phyloP scores from a whole-genome alignment of 345 rosid genomes.

The Erodium maritimum region DNA sequence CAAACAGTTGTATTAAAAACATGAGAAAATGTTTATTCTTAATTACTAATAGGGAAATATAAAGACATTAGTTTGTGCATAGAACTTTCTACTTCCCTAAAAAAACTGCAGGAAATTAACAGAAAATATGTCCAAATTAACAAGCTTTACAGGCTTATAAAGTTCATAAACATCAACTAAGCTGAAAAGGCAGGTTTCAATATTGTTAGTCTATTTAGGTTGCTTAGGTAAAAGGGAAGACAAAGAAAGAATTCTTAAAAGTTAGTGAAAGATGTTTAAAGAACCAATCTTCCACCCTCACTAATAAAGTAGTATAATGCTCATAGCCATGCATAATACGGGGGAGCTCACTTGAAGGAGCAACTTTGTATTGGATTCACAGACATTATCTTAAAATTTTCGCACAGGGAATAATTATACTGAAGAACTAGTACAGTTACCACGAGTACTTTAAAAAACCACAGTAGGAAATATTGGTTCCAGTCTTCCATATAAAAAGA shows the following conservation, averaged over 20 bases:
- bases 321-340: too few species aligned
- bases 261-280: background rate
- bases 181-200: background rate
- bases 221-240: background rate
- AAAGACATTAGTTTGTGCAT: background rate
- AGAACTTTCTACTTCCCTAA: background rate
- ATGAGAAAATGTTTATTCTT: too few species aligned
- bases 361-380: too few species aligned
- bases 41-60: too few species aligned
- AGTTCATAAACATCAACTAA: background rate
- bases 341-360: too few species aligned
- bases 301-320: too few species aligned
- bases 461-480: background rate
- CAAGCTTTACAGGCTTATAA: background rate
- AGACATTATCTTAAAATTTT: constrained; percentile 4
- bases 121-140: background rate
- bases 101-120: background rate
- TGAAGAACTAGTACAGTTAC: too few species aligned
- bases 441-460: background rate
- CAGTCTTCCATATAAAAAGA: background rate
- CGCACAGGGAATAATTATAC: too few species aligned
- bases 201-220: background rate
- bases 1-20: too few species aligned
- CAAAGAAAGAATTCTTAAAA: background rate
- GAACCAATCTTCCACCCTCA: background rate